Evolutionary conservation across 2,329 filamentous ascomycete genomes (phyloP).

Genomic region (Penicillium nordicum): DNA sequence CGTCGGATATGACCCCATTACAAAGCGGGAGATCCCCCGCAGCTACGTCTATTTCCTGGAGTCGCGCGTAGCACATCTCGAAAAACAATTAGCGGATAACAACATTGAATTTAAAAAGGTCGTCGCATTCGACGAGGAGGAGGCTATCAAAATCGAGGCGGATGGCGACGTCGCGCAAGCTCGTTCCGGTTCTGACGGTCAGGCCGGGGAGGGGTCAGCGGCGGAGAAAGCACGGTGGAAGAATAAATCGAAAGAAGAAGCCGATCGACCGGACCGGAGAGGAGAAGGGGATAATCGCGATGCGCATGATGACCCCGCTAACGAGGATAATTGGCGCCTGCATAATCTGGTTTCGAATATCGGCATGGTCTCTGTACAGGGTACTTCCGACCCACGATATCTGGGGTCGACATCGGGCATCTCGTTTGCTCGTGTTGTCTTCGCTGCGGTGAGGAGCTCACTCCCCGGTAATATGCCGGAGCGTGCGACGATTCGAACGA

Average conservation of each 20-base stretch:
- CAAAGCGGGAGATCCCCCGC: constrained; percentile 89
- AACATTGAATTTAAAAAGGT: constrained; percentile 70
- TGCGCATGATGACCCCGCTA: constrained; percentile 42
- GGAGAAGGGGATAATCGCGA: constrained; percentile 22
- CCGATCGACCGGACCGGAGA: constrained; percentile 14
- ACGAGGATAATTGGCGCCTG: constrained; percentile 59
- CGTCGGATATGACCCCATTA: constrained; percentile 94
- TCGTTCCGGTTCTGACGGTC: constrained; percentile 17
- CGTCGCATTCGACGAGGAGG: constrained; percentile 59
- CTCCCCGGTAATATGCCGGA: constrained; percentile 59
- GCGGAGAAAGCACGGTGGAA: constrained; percentile 13
- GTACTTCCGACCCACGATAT: constrained; percentile 73
- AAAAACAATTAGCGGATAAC: constrained; percentile 67
- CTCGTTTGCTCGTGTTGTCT: constrained; percentile 89
- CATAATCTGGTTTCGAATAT: constrained; percentile 67
- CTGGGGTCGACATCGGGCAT: constrained; percentile 85
- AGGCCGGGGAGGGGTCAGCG: constrained; percentile 13
- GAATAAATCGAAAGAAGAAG: constrained; percentile 24
- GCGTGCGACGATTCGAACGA: constrained; percentile 59
- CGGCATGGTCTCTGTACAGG: constrained; percentile 73
- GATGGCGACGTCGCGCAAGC: constrained; percentile 25
- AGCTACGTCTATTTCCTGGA: constrained; percentile 95
- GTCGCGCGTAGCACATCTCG: constrained; percentile 77
- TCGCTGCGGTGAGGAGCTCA: constrained; percentile 84
- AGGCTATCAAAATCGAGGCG: constrained; percentile 30